Evolutionary conservation across 2,329 filamentous ascomycete species (phyloP).

Genomic region (Hymenoscyphus linearis): DNA sequence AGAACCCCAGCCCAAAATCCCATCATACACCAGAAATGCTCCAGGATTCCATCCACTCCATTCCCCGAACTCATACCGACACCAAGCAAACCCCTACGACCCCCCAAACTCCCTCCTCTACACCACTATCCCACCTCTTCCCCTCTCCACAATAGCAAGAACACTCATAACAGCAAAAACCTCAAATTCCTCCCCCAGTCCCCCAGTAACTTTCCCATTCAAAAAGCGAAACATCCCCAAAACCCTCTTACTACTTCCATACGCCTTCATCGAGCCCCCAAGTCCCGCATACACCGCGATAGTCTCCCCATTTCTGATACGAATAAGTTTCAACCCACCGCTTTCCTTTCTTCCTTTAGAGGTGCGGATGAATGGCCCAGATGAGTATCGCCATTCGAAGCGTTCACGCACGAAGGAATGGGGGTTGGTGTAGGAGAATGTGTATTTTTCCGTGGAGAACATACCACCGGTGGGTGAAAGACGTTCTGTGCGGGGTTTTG

Average conservation of each 20-base stretch:
- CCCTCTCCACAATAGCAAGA: constrained; percentile 24
- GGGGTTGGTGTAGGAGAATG: constrained; percentile 22
- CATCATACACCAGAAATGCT: background rate
- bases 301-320: constrained; percentile 21
- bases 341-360: constrained; percentile 17
- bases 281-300: constrained; percentile 27
- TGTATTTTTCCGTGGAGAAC: constrained; percentile 22
- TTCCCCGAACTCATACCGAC: background rate
- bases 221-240: constrained; percentile 23
- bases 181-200: constrained; percentile 25
- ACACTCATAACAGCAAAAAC: constrained; percentile 24
- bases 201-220: constrained; percentile 16
- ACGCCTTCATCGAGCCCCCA: constrained; percentile 9
- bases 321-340: constrained; percentile 23
- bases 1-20: background rate
- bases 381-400: constrained; percentile 25
- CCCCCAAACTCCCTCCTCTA: constrained; percentile 15
- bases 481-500: constrained; percentile 18
- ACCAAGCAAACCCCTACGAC: background rate
- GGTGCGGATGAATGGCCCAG: constrained; percentile 13
- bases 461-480: constrained; percentile 19
- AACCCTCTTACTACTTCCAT: constrained; percentile 12
- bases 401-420: constrained; percentile 17
- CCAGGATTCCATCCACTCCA: background rate
- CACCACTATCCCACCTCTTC: constrained; percentile 15